phyloP scores from a whole-genome alignment of 257 asterid species.

The Solanum neorickii region DNA sequence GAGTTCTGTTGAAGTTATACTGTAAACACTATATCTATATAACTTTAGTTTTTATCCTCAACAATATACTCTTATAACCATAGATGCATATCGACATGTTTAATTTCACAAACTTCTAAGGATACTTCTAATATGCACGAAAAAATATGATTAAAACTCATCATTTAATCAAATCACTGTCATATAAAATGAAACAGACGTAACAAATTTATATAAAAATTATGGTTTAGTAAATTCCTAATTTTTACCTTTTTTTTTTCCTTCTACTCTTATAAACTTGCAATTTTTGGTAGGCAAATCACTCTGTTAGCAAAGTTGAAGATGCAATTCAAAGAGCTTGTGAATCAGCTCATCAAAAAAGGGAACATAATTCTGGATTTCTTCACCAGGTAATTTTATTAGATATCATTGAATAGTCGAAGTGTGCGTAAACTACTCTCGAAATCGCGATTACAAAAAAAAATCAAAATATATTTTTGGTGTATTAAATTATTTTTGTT shows the following conservation, averaged over 20 bases:
- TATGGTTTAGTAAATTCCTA: neutral
- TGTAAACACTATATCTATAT: neutral
- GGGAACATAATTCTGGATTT: slow-evolving; percentile 23
- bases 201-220: neutral
- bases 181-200: neutral
- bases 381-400: slow-evolving; percentile 10
- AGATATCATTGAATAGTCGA: neutral
- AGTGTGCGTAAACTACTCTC: neutral
- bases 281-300: slow-evolving; percentile 16
- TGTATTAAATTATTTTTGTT: neutral
- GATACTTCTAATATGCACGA: neutral
- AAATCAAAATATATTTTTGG: neutral
- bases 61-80: neutral
- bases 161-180: neutral
- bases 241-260: neutral
- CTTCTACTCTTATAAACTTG: neutral
- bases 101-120: neutral
- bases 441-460: too few relatives aligned
- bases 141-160: neutral
- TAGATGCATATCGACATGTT: neutral
- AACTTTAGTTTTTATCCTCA: neutral
- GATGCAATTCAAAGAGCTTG: slow-evolving; percentile 27
- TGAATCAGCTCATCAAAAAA: slow-evolving; percentile 33
- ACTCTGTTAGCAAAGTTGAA: slow-evolving; percentile 35
- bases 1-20: neutral